Evolutionary conservation across 2,329 filamentous ascomycete genomes (phyloP).

Genomic region (Geosmithia putterillii): DNA sequence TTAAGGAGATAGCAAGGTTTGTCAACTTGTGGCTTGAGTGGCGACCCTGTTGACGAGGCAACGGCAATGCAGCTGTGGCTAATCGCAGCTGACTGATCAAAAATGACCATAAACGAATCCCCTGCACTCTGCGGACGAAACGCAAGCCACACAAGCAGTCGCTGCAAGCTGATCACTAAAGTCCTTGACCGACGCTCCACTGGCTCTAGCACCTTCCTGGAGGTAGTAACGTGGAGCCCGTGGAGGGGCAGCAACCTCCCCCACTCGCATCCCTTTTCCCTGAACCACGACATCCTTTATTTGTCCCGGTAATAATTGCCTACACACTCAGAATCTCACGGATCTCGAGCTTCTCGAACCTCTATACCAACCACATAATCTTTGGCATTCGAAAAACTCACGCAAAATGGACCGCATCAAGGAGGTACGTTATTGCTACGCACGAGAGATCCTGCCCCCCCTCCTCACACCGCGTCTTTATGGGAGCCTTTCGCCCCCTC

Average conservation of each 20-base stretch:
- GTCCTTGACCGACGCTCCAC: background rate
- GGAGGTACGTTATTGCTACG: constrained; percentile 51
- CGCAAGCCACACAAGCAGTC: background rate
- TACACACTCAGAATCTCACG: background rate
- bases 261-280: constrained; percentile 19
- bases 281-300: constrained; percentile 15
- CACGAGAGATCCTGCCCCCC: background rate
- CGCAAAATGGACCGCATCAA: constrained; percentile 75
- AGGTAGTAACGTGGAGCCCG: constrained; percentile 1
- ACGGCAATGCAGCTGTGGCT: constrained; percentile 2
- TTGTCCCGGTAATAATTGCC: background rate
- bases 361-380: background rate
- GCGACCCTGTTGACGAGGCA: constrained; percentile 14
- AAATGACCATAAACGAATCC: background rate
- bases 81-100: background rate
- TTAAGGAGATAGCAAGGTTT: background rate
- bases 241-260: constrained; percentile 20
- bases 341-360: background rate
- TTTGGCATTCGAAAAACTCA: constrained; percentile 1
- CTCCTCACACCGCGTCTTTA: background rate
- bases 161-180: background rate
- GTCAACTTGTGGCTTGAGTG: background rate
- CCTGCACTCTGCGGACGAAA: too few species aligned
- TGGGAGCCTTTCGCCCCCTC: too few species aligned
- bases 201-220: background rate